A percentile compares a stretch with the other conserved stretches of the same genome.
Evolutionary conservation across 2,329 filamentous ascomycete genomes (phyloP).

Genomic region (Pseudogymnoascus sp.): DNA sequence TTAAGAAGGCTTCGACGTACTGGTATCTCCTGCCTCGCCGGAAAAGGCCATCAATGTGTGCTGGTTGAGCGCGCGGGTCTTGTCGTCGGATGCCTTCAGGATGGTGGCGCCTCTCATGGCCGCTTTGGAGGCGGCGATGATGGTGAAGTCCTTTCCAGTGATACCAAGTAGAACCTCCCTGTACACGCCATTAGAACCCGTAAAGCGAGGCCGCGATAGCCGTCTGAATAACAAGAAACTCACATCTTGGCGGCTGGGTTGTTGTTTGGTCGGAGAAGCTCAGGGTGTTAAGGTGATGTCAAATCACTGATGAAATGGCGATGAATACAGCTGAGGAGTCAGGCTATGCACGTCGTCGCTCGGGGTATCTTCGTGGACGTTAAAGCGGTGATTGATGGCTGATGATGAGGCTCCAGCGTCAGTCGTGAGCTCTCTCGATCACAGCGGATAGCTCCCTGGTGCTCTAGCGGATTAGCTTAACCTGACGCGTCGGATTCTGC

Average conservation of each 20-base stretch:
- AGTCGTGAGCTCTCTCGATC: slow-evolving; percentile 1
- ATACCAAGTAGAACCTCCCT: slow-evolving; percentile 99
- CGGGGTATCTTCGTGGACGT: slow-evolving; percentile 6
- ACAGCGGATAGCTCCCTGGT: slow-evolving; percentile 10
- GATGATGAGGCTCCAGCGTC: slow-evolving; percentile 10
- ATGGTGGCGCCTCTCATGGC: slow-evolving; percentile 96
- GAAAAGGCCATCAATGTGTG: slow-evolving; percentile 92
- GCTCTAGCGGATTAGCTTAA: slow-evolving; percentile 10
- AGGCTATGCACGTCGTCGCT: slow-evolving; percentile 20
- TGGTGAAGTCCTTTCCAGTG: slow-evolving; percentile 97
- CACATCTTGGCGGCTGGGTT: slow-evolving; percentile 26
- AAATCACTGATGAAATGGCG: slow-evolving; percentile 20
- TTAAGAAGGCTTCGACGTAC: slow-evolving; percentile 40
- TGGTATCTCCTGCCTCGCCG: slow-evolving; percentile 91
- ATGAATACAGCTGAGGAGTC: slow-evolving; percentile 18
- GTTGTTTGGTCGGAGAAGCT: not conserved
- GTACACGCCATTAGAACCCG: slow-evolving; percentile 11
- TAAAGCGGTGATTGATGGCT: slow-evolving; percentile 9
- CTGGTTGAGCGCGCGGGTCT: slow-evolving; percentile 87
- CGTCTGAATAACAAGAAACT: slow-evolving; percentile 15
- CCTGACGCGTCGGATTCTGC: slow-evolving; percentile 11
- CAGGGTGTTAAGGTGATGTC: slow-evolving; percentile 19
- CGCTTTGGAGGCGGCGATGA: slow-evolving; percentile 95
- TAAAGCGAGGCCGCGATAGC: slow-evolving; percentile 12
- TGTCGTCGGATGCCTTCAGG: slow-evolving; percentile 92